A percentile compares a stretch with the other conserved stretches of the same genome.
phyloP scores from a whole-genome alignment of 352 stramenopile genomes.

The Globisporangium nagaii region DNA sequence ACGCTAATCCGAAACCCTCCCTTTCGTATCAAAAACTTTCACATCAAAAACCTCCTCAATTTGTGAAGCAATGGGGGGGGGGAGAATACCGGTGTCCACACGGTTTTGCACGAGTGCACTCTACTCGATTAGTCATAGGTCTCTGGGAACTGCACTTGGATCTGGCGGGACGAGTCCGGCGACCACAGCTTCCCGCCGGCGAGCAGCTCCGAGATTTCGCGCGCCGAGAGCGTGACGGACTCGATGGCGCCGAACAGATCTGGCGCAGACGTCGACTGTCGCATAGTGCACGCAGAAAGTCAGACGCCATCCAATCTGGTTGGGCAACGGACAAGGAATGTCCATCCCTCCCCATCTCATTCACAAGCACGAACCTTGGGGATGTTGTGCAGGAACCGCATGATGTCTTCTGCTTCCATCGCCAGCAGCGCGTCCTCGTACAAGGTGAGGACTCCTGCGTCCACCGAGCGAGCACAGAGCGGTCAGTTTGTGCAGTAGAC shows the following conservation, averaged over 20 bases:
- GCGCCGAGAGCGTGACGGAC: conserved; percentile 57
- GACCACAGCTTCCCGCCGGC: conserved; percentile 71
- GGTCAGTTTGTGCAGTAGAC: no score
- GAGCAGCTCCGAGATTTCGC: conserved; percentile 65
- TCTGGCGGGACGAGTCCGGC: conserved; percentile 49
- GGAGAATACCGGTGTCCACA: no score
- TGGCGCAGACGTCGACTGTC: conserved; percentile 41
- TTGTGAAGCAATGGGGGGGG: no score
- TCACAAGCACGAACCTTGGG: conserved; percentile 44
- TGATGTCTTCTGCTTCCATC: conserved; percentile 75
- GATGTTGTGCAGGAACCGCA: conserved; percentile 78
- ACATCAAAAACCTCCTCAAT: no score
- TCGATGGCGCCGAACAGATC: conserved; percentile 67
- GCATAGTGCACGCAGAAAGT: not conserved
- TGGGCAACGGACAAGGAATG: no score
- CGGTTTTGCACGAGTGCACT: no score
- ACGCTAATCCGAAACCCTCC: no score
- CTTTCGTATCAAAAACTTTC: no score
- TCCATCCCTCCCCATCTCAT: no score
- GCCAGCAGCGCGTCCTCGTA: conserved; percentile 63
- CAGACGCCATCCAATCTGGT: no score
- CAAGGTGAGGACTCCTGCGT: conserved; percentile 54
- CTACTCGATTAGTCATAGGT: conserved; percentile 50
- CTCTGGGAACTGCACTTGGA: conserved; percentile 71
- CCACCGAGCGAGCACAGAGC: not conserved